Evolutionary conservation across 345 rosid genomes (phyloP).

Genomic region (Hibiscus trionum): DNA sequence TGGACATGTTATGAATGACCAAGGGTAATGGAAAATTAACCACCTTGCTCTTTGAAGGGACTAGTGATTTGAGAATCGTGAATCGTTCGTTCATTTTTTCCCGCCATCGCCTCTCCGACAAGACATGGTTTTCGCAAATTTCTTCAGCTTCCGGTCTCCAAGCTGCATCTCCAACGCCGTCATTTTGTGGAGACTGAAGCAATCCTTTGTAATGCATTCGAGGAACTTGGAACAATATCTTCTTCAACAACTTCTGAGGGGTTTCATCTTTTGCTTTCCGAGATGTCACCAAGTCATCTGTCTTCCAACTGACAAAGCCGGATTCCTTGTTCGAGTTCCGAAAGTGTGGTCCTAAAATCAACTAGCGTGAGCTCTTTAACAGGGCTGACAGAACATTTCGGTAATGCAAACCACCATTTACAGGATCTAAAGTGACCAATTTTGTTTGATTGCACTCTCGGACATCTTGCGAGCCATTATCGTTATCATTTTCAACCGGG

Average conservation of each 20-base stretch:
- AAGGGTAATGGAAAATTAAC: background rate
- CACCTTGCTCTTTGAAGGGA: conserved; percentile 71
- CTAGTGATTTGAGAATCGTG: conserved; percentile 44
- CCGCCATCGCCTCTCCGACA: conserved; percentile 38
- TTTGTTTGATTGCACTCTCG: conserved; percentile 31
- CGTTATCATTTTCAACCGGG: conserved; percentile 23
- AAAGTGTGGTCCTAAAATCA: conserved; percentile 33
- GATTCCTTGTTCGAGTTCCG: conserved; percentile 38
- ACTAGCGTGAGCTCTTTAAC: conserved; percentile 49
- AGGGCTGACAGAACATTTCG: conserved; percentile 53
- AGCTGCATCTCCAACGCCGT: conserved; percentile 22
- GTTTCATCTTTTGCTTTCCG: conserved; percentile 17
- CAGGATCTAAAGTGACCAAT: conserved; percentile 23
- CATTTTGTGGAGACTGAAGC: conserved; percentile 29
- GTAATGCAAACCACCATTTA: conserved; percentile 48
- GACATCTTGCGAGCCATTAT: conserved; percentile 28
- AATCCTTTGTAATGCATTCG: conserved; percentile 33
- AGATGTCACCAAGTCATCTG: conserved; percentile 18
- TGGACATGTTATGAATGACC: background rate
- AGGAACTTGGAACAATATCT: conserved; percentile 66
- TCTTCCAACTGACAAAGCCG: conserved; percentile 60
- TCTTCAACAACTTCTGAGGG: conserved; percentile 59
- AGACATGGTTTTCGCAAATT: conserved; percentile 26
- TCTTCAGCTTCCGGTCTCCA: conserved; percentile 44
- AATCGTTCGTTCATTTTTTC: conserved; percentile 51